phyloP scores from a whole-genome alignment of 371 early-diverging fungal genomes.

The Rhizopus stolonifer region DNA sequence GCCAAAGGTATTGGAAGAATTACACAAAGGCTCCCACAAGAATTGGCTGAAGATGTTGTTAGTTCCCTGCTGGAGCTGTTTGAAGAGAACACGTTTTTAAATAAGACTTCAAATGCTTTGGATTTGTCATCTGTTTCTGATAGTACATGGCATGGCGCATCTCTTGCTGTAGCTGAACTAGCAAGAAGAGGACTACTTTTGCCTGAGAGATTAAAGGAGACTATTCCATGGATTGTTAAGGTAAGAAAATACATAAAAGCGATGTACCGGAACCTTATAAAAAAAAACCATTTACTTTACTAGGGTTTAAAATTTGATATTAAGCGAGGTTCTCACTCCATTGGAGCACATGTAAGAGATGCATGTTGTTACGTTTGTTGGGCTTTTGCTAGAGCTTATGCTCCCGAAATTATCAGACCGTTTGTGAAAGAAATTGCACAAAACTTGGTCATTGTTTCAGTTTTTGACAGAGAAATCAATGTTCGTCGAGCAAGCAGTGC shows the following conservation, averaged over 20 bases:
- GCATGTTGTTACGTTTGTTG: slow-evolving; percentile 96
- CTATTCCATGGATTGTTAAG: slow-evolving; percentile 75
- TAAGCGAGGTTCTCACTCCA: slow-evolving; percentile 82
- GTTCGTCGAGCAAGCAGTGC: slow-evolving; percentile 95
- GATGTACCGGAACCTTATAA: no score
- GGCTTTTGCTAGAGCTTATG: slow-evolving; percentile 94
- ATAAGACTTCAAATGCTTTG: slow-evolving; percentile 22
- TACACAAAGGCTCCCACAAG: slow-evolving; percentile 75
- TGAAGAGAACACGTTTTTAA: slow-evolving; percentile 59
- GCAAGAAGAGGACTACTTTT: slow-evolving; percentile 82
- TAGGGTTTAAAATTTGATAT: slow-evolving; percentile 86
- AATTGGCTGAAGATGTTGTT: slow-evolving; percentile 82
- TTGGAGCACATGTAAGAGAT: slow-evolving; percentile 95
- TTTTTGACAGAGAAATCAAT: slow-evolving; percentile 93
- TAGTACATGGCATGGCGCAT: slow-evolving; percentile 93
- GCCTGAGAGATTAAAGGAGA: slow-evolving; percentile 64
- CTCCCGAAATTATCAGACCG: slow-evolving; percentile 64
- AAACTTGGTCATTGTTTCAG: slow-evolving; percentile 72
- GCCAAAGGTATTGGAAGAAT: slow-evolving; percentile 94
- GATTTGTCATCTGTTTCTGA: slow-evolving; percentile 88
- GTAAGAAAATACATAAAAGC: slow-evolving; percentile 24
- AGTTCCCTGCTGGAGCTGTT: slow-evolving; percentile 74
- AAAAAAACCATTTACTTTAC: no score
- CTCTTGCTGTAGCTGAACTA: slow-evolving; percentile 91
- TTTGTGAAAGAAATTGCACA: slow-evolving; percentile 67